Base-by-base conservation (phyloP, 2,329 filamentous ascomycete species). In the Emergomyces orientalis region DNA sequence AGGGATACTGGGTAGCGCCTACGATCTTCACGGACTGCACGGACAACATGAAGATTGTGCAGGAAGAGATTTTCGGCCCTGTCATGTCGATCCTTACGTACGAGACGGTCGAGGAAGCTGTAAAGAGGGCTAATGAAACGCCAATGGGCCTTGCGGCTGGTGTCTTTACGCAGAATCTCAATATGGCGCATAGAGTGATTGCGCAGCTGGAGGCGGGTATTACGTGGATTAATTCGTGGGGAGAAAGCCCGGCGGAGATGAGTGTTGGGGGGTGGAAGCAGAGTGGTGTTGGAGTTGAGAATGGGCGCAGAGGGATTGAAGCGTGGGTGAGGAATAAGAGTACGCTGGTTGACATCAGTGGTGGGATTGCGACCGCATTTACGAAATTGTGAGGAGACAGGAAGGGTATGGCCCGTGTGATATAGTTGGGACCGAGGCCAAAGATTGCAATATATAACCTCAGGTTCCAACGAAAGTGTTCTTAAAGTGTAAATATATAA, bases 141-240 rank as follows among this genome's bases (percentile, higher is more conserved):
- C 80, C 85, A 25, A 80, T 94, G 62, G 91, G 91, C 34, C 84
- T 96, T 2, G 91, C 91, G 0, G 91, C 90, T 0, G 91, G 91
- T 25, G 88, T 96, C 0, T 93, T 95, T 68, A 90, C 89, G 0
- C 84, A 83, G 63, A 85, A 95, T 67, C 75, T 96, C 60, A 88
- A 89, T 68, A 72, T 82, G 57, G 91, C 89, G 62, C 90, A 96
- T 70, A 79, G 83, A 52, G 83, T 93, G 0, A 81, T 93, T 51
- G 81, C 83, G 30, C 81, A 84, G 70, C 78, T 96, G 5, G 83
- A 95, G 71, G 90, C 90, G 0, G 91, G 91, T 41, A 96, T 96
- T 70, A 95, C 90, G 0, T 96, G 91, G 91, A 82, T 96, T 60
- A 96, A 96, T 74, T 91, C 89, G 0, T 96, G 91, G 91, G 91